A percentile compares a stretch with the other conserved stretches of the same genome.
phyloP scores from a whole-genome alignment of 257 asterid species.

The Solanum chaucha region DNA sequence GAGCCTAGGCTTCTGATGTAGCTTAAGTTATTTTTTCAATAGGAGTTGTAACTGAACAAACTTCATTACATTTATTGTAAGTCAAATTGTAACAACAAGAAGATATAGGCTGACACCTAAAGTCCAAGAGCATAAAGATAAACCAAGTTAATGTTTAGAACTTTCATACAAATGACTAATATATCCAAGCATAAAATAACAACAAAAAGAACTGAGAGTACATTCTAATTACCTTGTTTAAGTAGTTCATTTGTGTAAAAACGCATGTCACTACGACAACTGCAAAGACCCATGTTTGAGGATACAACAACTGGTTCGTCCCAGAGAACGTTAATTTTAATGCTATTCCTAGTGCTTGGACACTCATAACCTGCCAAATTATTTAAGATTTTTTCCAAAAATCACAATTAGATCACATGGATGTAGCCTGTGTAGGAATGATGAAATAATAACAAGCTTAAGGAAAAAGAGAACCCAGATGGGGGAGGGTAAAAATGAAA shows the following conservation, averaged over 20 bases:
- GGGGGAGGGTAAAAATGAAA: not conserved
- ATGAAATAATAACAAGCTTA: not conserved
- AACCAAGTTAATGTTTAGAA: not conserved
- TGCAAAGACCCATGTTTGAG: slow-evolving; percentile 42
- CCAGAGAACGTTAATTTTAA: slow-evolving; percentile 38
- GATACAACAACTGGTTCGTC: slow-evolving; percentile 33
- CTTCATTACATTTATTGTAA: not conserved
- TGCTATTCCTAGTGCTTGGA: slow-evolving; percentile 42
- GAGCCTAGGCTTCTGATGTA: not conserved
- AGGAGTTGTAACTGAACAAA: not conserved
- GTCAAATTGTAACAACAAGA: not conserved
- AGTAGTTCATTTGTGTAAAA: slow-evolving; percentile 35
- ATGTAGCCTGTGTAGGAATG: not conserved
- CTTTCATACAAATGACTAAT: not conserved
- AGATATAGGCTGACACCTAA: not conserved
- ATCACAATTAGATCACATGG: not conserved
- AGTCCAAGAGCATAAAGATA: not conserved
- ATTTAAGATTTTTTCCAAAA: not conserved
- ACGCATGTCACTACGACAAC: slow-evolving; percentile 23
- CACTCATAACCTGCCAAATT: slow-evolving; percentile 37
- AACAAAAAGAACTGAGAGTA: not conserved
- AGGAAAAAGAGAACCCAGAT: not conserved
- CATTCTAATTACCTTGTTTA: slow-evolving; percentile 27
- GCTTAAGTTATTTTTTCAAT: not conserved
- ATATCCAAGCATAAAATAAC: not conserved